phyloP scores from a whole-genome alignment of 352 stramenopile genomes.

The Phytophthora cactorum region DNA sequence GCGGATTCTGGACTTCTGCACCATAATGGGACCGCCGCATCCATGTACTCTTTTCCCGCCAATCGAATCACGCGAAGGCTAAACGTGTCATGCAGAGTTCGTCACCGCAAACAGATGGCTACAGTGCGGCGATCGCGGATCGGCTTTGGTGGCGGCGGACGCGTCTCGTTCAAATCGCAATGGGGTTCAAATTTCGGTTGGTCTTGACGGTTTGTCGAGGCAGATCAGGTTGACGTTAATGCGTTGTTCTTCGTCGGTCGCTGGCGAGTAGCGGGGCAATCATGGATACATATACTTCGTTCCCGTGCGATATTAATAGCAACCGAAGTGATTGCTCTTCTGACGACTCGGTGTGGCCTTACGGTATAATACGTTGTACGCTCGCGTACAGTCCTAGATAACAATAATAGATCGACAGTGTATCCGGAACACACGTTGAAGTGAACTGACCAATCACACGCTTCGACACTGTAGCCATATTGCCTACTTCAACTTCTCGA shows the following conservation, averaged over 20 bases:
- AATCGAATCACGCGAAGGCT: background rate
- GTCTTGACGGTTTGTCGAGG: too few relatives aligned
- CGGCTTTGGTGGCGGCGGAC: background rate
- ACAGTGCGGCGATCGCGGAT: background rate
- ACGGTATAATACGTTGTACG: too few relatives aligned
- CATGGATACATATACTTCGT: too few relatives aligned
- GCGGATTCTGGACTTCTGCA: too few relatives aligned
- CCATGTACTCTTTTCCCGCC: background rate
- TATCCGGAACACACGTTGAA: constrained; percentile 3
- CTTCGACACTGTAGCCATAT: constrained; percentile 4
- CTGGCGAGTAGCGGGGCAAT: too few relatives aligned
- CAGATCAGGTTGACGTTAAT: too few relatives aligned
- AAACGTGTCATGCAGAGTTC: background rate
- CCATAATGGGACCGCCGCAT: background rate
- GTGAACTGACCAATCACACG: constrained; percentile 16
- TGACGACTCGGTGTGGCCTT: too few relatives aligned
- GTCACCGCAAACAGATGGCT: constrained; percentile 7
- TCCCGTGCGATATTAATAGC: too few relatives aligned
- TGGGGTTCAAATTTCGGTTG: background rate
- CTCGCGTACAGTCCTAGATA: too few relatives aligned
- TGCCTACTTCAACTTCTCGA: constrained; percentile 6
- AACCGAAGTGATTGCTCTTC: too few relatives aligned
- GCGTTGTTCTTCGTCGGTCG: too few relatives aligned
- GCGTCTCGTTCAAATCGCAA: background rate
- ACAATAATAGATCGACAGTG: too few relatives aligned